Base-by-base conservation (phyloP, 805 yeast genomes). In the Grigorovia yakushimaensis region DNA sequence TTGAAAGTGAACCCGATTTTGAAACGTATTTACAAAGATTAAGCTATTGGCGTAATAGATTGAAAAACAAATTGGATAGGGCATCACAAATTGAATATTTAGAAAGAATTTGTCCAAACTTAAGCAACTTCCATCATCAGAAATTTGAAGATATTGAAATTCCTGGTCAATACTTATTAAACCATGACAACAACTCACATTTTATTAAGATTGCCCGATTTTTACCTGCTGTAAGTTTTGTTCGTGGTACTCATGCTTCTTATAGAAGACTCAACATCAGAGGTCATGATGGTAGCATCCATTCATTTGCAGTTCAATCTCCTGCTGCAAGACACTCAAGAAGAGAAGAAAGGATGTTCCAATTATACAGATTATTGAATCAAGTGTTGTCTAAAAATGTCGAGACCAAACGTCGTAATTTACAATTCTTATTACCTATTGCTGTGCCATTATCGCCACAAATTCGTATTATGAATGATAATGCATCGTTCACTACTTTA, bases 251-350 rank as follows among this genome's bases (percentile, higher is more conserved):
- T 2, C 86, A 86, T 50, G 84, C 91, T 2, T 89, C 98, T 57
- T 87, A 86, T 68, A 85, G 91, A 60, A 76, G 98, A 38, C 72
- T 93, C 49, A 83, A 84, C 43, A 86, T 94, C 40, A 78, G 96
- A 43, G 98, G 98, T 11, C 87, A 87, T 56, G 97, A 93, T 64
- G 98, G 98, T 53, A 79, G 87, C 52, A 65, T 84, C 45, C 96
- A 91, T 66, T 79, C 91, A 42, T 94, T 93, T 72, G 94, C 96
- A 0, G 94, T 93, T 19, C 98, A 93, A 69, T 88, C 85, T 65
- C 98, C 99, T 6, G 95, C 98, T 15, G 96, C 96, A 11, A 81
- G 99, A 56, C 96, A 91, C 59, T 87, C 96, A 56, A 83, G 98
- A 61, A 80, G 98, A 46, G 99, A 93, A 62, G 99, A 93, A 61